A percentile compares a stretch with the other conserved stretches of the same genome.
phyloP scores from a whole-genome alignment of 768 basidiomycete genomes.

The Antrodiella citrinella region DNA sequence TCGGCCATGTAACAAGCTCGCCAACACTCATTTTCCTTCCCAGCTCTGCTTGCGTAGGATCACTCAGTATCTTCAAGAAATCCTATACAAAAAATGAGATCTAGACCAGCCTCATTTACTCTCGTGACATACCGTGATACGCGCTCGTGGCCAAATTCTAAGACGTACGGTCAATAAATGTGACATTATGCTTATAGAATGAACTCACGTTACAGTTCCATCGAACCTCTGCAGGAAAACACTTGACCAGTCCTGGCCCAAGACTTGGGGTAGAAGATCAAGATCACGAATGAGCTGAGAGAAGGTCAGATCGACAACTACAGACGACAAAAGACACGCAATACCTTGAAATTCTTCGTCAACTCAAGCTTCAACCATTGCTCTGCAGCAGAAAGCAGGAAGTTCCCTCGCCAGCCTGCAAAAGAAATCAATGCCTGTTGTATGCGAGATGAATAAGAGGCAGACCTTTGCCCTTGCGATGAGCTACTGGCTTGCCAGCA shows the following conservation, averaged over 20 bases:
- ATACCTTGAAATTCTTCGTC: conserved; percentile 89
- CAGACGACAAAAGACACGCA: neutral
- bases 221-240: conserved; percentile 95
- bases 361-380: conserved; percentile 94
- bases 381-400: conserved; percentile 83
- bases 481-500: conserved; percentile 88
- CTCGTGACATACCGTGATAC: conserved; percentile 62
- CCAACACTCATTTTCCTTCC: conserved; percentile 84
- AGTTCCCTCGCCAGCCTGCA: conserved; percentile 91
- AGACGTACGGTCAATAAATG: no score
- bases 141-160: conserved; percentile 82
- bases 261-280: conserved; percentile 86
- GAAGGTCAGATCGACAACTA: conserved; percentile 1
- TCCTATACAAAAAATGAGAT: no score
- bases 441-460: neutral
- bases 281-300: conserved; percentile 82
- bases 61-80: conserved; percentile 77
- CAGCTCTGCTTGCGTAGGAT: conserved; percentile 75
- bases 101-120: no score
- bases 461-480: conserved; percentile 83
- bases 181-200: neutral
- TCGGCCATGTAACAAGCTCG: conserved; percentile 93
- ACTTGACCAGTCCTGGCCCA: conserved; percentile 94
- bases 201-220: conserved; percentile 72
- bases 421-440: neutral